phyloP scores from a whole-genome alignment of 108 stramenopile species.

The Bacterosira constricta region DNA sequence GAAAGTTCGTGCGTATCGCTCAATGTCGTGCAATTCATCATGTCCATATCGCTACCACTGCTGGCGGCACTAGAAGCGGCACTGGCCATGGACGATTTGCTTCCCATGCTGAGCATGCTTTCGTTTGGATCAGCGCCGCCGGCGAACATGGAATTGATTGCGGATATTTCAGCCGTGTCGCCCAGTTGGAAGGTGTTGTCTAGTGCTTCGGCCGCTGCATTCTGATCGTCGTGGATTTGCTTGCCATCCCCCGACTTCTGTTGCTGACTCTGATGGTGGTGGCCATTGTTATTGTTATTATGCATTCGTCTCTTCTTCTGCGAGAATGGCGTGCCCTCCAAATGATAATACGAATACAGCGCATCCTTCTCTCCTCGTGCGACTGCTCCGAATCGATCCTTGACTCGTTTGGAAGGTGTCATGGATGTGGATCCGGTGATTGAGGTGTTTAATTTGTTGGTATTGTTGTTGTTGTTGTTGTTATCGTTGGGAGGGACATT shows the following conservation, averaged over 20 bases:
- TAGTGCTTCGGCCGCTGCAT: neutral
- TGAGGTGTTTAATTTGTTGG: neutral
- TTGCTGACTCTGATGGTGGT: neutral
- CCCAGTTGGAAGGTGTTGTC: conserved; percentile 44
- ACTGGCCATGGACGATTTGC: conserved; percentile 6
- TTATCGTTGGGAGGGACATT: neutral
- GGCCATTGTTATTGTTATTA: too few species aligned
- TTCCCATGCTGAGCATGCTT: conserved; percentile 8
- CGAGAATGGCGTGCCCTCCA: conserved; percentile 9
- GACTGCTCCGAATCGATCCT: conserved; percentile 3
- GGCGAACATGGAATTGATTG: conserved; percentile 14
- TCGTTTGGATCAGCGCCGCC: conserved; percentile 6
- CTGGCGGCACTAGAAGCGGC: neutral
- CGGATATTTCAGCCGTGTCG: conserved; percentile 29
- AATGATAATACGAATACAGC: conserved; percentile 1
- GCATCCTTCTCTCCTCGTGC: conserved; percentile 10
- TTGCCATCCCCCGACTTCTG: too few species aligned
- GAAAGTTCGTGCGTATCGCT: conserved; percentile 85
- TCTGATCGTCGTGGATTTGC: too few species aligned
- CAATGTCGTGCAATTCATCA: conserved; percentile 35
- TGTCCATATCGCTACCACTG: conserved; percentile 2
- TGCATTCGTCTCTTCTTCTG: conserved; percentile 3
- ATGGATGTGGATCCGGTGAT: neutral
- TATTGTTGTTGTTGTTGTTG: neutral
- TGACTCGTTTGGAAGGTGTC: neutral